A percentile compares a stretch with the other conserved stretches of the same genome.
phyloP scores from a whole-genome alignment of 495 filamentous ascomycete genomes.

The Rostrohypoxylon terebratum region DNA sequence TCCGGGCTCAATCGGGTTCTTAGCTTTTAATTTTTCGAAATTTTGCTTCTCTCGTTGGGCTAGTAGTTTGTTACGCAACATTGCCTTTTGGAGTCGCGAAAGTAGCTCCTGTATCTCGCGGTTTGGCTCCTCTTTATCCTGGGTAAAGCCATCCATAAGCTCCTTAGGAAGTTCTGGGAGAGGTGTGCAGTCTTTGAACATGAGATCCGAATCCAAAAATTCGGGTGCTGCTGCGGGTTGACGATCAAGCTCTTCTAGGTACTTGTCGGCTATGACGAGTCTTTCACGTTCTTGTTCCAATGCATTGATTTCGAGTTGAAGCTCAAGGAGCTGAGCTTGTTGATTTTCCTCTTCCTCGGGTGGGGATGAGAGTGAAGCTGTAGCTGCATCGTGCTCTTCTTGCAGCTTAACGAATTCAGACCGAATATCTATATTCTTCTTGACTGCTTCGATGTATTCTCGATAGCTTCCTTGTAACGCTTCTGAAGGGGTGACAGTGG shows the following conservation, averaged over 20 bases:
- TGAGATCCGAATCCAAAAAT: slow-evolving; percentile 60
- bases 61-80: slow-evolving; percentile 70
- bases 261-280: slow-evolving; percentile 61
- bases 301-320: slow-evolving; percentile 60
- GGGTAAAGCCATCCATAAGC: slow-evolving; percentile 56
- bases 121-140: slow-evolving; percentile 49
- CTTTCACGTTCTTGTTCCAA: slow-evolving; percentile 67
- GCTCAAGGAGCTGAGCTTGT: slow-evolving; percentile 55
- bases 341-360: slow-evolving; percentile 37
- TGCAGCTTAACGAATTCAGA: slow-evolving; percentile 58
- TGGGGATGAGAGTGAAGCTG: slow-evolving; percentile 19
- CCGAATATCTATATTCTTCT: slow-evolving; percentile 66
- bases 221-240: slow-evolving; percentile 65
- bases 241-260: slow-evolving; percentile 60
- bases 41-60: slow-evolving; percentile 71
- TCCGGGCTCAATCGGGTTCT: slow-evolving; percentile 47
- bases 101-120: slow-evolving; percentile 62
- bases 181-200: slow-evolving; percentile 56
- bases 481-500: slow-evolving; percentile 32
- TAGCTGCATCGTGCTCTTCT: slow-evolving; percentile 43
- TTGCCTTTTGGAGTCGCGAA: slow-evolving; percentile 72
- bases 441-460: slow-evolving; percentile 70
- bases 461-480: slow-evolving; percentile 52
- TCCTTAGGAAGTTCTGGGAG: slow-evolving; percentile 63
- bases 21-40: slow-evolving; percentile 66